A percentile compares a stretch with the other conserved stretches of the same genome.
Evolutionary conservation across 2,329 filamentous ascomycete genomes (phyloP).

Genomic region (Fusarium nurragi): DNA sequence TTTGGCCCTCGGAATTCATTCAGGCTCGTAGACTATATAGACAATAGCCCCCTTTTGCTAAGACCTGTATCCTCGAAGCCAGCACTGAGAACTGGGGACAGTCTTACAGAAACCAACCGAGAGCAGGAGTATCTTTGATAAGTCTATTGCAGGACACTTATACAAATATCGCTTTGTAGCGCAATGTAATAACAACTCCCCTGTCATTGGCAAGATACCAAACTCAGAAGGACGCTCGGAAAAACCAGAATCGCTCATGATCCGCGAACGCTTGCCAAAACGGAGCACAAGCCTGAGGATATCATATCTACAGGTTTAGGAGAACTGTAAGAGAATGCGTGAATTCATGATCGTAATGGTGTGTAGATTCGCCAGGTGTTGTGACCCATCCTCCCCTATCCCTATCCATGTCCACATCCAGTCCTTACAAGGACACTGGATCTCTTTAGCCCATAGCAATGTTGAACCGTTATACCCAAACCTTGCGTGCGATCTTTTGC

Average conservation of each 20-base stretch:
- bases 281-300: neutral
- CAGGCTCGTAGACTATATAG: no score
- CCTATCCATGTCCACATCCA: constrained; percentile 8
- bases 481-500: constrained; percentile 3
- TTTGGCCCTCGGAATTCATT: neutral
- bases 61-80: neutral
- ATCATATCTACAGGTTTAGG: neutral
- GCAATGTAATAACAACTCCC: neutral
- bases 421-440: neutral
- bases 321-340: constrained; percentile 32
- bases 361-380: constrained; percentile 39
- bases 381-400: constrained; percentile 7
- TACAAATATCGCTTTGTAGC: neutral
- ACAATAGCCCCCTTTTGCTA: neutral
- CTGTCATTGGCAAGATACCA: neutral
- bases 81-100: no score
- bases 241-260: neutral
- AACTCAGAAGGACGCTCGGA: neutral
- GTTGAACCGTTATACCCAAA: constrained; percentile 1
- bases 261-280: neutral
- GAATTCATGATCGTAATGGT: constrained; percentile 43
- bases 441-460: constrained; percentile 3
- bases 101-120: neutral
- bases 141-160: neutral
- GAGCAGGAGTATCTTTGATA: neutral